Evolutionary conservation across 2,329 filamentous ascomycete genomes (phyloP).

Genomic region (Rutstroemia sp.): DNA sequence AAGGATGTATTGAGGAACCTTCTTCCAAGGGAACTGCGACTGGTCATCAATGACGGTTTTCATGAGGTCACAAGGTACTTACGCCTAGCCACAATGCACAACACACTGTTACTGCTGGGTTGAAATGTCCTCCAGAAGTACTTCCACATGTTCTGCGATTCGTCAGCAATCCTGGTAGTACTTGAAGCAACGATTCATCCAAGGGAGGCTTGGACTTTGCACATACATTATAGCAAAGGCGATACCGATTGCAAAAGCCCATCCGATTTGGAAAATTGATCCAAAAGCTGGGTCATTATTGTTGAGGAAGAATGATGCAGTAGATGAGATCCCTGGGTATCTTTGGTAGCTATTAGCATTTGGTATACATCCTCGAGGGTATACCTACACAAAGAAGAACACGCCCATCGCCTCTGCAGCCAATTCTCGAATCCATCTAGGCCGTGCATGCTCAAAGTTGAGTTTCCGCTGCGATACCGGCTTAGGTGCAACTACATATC

Average conservation of each 20-base stretch:
- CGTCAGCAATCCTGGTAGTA: not conserved
- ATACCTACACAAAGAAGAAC: slow-evolving; percentile 44
- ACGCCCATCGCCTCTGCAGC: slow-evolving; percentile 49
- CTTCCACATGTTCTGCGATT: slow-evolving; percentile 37
- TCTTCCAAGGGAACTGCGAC: slow-evolving; percentile 45
- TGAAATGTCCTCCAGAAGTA: slow-evolving; percentile 48
- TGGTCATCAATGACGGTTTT: not conserved
- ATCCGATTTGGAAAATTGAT: slow-evolving; percentile 48
- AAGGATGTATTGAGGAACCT: slow-evolving; percentile 49
- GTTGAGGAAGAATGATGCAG: slow-evolving; percentile 43
- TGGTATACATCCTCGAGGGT: not conserved
- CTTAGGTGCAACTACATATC: slow-evolving; percentile 42
- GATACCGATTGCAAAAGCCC: slow-evolving; percentile 49
- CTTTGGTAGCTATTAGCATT: slow-evolving; percentile 17
- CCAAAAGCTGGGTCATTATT: slow-evolving; percentile 37
- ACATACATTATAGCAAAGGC: slow-evolving; percentile 46
- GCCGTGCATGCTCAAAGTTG: slow-evolving; percentile 45
- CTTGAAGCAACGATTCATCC: not conserved
- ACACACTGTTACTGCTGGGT: slow-evolving; percentile 42
- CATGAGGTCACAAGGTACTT: not conserved
- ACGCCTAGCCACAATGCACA: slow-evolving; percentile 44
- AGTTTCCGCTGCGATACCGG: slow-evolving; percentile 47
- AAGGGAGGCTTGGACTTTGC: not conserved
- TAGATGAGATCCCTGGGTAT: slow-evolving; percentile 44
- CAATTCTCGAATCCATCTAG: slow-evolving; percentile 47